phyloP scores from a whole-genome alignment of 2,329 filamentous ascomycete genomes.

The Colletotrichum eleusines region DNA sequence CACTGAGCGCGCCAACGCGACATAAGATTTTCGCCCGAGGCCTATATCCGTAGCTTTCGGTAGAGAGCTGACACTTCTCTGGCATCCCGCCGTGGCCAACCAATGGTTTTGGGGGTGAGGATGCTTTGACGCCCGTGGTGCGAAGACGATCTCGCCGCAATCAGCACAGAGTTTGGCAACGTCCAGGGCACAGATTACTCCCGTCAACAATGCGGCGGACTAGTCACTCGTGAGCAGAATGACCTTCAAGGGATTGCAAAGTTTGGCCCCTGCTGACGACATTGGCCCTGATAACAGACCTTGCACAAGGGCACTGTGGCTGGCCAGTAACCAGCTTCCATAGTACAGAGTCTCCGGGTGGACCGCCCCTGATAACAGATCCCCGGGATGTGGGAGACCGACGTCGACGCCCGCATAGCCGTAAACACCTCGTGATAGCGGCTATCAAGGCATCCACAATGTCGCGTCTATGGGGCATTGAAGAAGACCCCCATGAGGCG shows the following conservation, averaged over 20 bases:
- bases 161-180: background rate
- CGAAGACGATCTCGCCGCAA: background rate
- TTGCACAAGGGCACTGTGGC: background rate
- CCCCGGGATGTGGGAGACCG: background rate
- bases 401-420: background rate
- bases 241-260: background rate
- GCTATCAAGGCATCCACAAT: background rate
- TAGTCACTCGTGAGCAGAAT: background rate
- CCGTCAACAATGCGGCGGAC: background rate
- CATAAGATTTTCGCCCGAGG: background rate
- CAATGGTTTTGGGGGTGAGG: background rate
- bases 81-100: background rate
- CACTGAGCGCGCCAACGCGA: slow-evolving; percentile 27
- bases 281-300: background rate
- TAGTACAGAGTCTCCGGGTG: background rate
- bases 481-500: too few species aligned
- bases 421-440: too few species aligned
- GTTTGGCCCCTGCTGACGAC: background rate
- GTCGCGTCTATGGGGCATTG: too few species aligned
- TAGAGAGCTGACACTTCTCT: background rate
- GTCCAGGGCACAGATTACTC: background rate
- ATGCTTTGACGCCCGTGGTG: background rate
- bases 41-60: background rate
- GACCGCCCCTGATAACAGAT: background rate
- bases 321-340: background rate